Conservation (phyloP, 306 rosid genomes). For the Trifolium fragiferum region DNA sequence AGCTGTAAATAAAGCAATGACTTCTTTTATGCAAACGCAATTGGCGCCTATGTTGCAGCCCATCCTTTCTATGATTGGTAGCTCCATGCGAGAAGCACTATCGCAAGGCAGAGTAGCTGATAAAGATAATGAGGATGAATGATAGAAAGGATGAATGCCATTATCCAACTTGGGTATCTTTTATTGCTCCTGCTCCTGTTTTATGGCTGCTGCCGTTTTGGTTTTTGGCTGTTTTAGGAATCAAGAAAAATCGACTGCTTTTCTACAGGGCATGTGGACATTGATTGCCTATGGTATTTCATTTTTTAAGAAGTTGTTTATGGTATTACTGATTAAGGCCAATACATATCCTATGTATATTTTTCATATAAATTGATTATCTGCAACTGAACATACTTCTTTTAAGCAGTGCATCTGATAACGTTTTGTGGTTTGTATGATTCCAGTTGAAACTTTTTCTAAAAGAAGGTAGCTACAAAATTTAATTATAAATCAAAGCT, state of each 20-base stretch:
- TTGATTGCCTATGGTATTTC: neutral
- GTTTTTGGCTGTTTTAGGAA: neutral
- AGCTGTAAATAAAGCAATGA: constrained; percentile 2
- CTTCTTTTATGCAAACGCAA: constrained; percentile 10
- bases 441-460: neutral
- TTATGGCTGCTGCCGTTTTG: neutral
- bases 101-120: neutral
- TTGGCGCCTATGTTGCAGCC: constrained; percentile 14
- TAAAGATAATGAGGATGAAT: neutral
- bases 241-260: neutral
- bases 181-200: neutral
- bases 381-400: neutral
- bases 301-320: too few relatives aligned
- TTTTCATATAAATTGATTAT: neutral
- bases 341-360: neutral
- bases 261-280: neutral
- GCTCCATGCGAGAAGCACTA: neutral
- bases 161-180: neutral
- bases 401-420: neutral
- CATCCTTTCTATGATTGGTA: constrained; percentile 4
- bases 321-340: neutral
- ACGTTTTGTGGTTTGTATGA: neutral
- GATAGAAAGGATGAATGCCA: neutral
- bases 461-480: neutral
- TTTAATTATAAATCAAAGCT: neutral